phyloP scores from a whole-genome alignment of 2,329 filamentous ascomycete genomes.

The Botrytis cinerea region DNA sequence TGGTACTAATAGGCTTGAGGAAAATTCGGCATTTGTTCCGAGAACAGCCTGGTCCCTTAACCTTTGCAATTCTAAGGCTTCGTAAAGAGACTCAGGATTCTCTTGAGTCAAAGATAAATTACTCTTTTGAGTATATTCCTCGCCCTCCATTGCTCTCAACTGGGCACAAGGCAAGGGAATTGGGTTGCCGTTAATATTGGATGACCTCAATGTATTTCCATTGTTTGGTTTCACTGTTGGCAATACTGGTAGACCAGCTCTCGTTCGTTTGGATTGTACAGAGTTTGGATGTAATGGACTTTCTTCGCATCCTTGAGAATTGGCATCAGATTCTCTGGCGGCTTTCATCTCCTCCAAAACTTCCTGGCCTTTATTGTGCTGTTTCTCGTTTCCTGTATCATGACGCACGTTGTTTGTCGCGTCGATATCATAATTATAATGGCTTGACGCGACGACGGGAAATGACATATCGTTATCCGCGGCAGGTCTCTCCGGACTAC shows the following conservation, averaged over 20 bases:
- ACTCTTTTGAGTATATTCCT: conserved; percentile 33
- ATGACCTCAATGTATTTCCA: background rate
- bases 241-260: background rate
- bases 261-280: background rate
- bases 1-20: background rate
- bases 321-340: background rate
- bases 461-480: background rate
- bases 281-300: background rate
- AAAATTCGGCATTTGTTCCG: conserved; percentile 9
- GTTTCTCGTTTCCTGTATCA: background rate
- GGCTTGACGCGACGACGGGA: conserved; percentile 5
- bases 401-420: background rate
- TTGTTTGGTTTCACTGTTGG: background rate
- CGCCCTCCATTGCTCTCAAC: conserved; percentile 18
- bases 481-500: background rate
- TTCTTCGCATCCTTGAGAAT: background rate
- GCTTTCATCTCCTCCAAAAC: background rate
- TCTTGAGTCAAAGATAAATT: conserved; percentile 39
- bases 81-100: conserved; percentile 37
- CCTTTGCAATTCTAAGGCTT: conserved; percentile 29
- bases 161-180: background rate
- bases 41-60: conserved; percentile 18
- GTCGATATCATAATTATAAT: background rate
- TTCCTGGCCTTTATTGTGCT: background rate
- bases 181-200: background rate